These are phyloP conservation scores for Candida loeiensis DNA, from an alignment of 805 yeast genomes.

Conservation along the genomic window DNA sequence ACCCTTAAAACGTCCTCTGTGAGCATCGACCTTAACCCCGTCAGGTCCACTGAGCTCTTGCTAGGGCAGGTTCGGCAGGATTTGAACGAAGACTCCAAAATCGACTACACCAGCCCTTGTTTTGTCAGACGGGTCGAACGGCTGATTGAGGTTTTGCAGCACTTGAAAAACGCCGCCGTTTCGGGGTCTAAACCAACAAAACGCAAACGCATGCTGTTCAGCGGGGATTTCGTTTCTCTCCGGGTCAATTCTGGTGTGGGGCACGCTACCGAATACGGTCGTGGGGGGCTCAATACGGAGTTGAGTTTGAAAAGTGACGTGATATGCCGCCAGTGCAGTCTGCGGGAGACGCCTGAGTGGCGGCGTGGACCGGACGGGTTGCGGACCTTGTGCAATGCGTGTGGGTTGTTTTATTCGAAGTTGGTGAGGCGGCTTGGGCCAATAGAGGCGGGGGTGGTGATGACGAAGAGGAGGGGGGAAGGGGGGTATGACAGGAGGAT, in stretches of 20 bases:
- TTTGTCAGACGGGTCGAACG: background rate
- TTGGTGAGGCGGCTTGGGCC: constrained; percentile 11
- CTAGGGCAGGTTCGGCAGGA: background rate
- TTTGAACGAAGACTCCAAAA: background rate
- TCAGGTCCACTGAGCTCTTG: background rate
- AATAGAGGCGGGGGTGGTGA: constrained; percentile 6
- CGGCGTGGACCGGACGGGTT: constrained; percentile 18
- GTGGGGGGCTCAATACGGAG: constrained; percentile 13
- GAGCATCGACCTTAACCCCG: background rate
- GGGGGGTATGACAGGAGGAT: constrained; percentile 7
- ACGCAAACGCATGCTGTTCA: background rate
- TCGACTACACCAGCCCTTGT: too few relatives aligned
- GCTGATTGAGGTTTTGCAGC: background rate
- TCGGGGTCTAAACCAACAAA: background rate
- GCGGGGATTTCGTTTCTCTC: constrained; percentile 4
- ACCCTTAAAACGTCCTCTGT: too few relatives aligned
- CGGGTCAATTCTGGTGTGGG: constrained; percentile 5
- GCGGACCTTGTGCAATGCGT: constrained; percentile 19
- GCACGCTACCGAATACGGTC: constrained; percentile 2
- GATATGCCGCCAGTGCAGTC: constrained; percentile 17
- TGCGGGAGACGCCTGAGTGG: constrained; percentile 20
- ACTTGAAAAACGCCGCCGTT: background rate
- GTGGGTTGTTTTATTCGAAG: constrained; percentile 19
- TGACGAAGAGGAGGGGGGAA: constrained; percentile 8
- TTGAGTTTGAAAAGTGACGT: constrained; percentile 8